Base-by-base conservation (phyloP, 2,329 filamentous ascomycete genomes). In the Fusarium clavum region DNA sequence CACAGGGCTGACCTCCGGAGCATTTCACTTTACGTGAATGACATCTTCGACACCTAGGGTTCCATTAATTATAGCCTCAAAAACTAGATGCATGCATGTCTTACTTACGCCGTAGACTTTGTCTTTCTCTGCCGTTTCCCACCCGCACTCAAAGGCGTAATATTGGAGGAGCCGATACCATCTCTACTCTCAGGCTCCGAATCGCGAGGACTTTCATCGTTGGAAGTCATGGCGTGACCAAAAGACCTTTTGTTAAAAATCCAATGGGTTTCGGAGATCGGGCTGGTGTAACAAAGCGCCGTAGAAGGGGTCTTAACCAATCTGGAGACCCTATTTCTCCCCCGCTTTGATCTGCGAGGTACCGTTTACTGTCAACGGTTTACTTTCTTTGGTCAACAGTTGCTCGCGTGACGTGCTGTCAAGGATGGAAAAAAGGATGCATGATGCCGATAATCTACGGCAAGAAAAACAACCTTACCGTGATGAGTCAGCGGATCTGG, bases 21-120 rank as follows among this genome's bases (percentile, higher is more conserved):
- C 78, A 80, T 41, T 77, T 79, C 9, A 80, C 77, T 53, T 79
- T 80, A 4, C 78, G 73, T 1, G 78, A 70, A 56, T 73, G 80
- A 43, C 69, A 83, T 61, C 60, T 75, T 27, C 72, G 78, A 59
- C 67, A 83, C 13, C 61, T 78, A 8, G 2, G 8, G 6, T 29
- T 8, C 24, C 6, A 55, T 72, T 24, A 57, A 57, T 5, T 6
- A 38, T 25, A 7, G 2, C 7, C 3, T 4, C 7, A 12, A 20
- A 20, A 6, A 30, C 1, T 24, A 1, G 9, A 7, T 11, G 7
- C 9, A 47, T 29, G 25, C 18, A 20, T 38, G n/a, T 57, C 24
- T 40, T 8, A 57, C 72, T 64, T 46, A 76, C 74, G 74, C 74
- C 10, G 71, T 76, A 3, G 74, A 76, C 14, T 76, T 76, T 27